These are phyloP conservation scores for Tetrastigma voinierianum DNA, from an alignment of 164 flowering plant species.

Conservation along the genomic window DNA sequence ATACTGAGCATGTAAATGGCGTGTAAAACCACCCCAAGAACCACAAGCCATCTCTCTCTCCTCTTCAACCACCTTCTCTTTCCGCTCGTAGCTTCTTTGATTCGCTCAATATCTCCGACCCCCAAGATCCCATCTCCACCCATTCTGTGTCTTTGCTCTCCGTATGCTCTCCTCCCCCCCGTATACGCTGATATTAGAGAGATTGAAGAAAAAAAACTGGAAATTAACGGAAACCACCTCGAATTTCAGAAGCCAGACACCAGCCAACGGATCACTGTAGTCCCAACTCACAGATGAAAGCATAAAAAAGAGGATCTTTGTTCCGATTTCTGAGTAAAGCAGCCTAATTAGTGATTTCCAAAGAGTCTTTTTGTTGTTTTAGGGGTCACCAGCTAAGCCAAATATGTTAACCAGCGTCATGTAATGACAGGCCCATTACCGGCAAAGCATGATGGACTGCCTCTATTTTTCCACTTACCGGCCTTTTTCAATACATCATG, in stretches of 20 bases:
- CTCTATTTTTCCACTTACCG: no score
- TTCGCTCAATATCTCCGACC: constrained; percentile 15
- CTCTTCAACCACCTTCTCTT: constrained; percentile 49
- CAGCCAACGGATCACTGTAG: not conserved
- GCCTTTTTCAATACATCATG: no score
- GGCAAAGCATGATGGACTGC: no score
- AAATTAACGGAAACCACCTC: not conserved
- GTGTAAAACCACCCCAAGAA: constrained; percentile 81
- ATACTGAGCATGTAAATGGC: constrained; percentile 94
- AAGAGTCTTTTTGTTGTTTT: no score
- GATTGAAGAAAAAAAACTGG: no score
- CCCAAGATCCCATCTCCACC: constrained; percentile 58
- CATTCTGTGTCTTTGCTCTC: constrained; percentile 8
- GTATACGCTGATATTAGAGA: not conserved
- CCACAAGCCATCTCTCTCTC: constrained; percentile 77
- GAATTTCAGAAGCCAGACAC: not conserved
- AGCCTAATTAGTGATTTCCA: no score
- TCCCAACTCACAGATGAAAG: not conserved
- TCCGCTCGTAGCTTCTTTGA: constrained; percentile 6
- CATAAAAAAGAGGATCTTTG: no score
- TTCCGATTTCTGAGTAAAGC: no score
- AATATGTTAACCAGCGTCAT: no score
- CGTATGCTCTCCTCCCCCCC: not conserved
- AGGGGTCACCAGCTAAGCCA: no score
- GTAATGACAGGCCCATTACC: no score